Evolutionary conservation across 1,284 basidiomycete species (phyloP), one percentile per base, ranked within the genome.

Genomic region (Cronartium quercuum): DNA sequence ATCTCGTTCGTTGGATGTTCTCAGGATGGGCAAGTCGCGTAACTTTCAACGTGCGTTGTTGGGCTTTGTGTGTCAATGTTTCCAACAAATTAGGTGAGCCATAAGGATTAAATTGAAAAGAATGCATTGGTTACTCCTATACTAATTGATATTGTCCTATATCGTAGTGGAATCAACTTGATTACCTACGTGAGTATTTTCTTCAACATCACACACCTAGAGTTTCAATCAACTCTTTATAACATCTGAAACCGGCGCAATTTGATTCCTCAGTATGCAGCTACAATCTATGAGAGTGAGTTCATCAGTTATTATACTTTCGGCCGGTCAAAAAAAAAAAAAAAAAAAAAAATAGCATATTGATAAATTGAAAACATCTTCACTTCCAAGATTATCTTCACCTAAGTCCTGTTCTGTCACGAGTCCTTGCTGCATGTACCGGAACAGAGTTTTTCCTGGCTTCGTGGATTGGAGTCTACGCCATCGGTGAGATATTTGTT

Each of bases 401-500:
- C 15, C 84, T 89, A 57, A 84, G 85, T 64, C 85, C 87, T 78
- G 84, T 85, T 35, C 86, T 87, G 51, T 87, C 88, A 3, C 86
- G 88, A 66, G 85, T 89, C 71, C 83, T 90, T 65, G 88, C 89
- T 0, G 87, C 87, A 18, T 87, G 87, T 73, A 89, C 89, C 79
- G 87, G 87, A 61, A 88, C 88, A 5, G 88, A 89, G 80, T 88
- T 88, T 79, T 88, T 88, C 80, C 79, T 88, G 24, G 87, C 87
- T 44, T 87, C 86, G 21, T 71, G 69, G 69, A 55, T 65, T 21
- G 69, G 29, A 24, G 69, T 71, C 24, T 71, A 71, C 40, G 58
- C 69, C 10, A 71, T 71, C 34, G 69, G 69, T 71, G 5, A 65
- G 69, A 12, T 21, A 6, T 38, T 37, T 37, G 15, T 61, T 5